Evolutionary conservation across 768 basidiomycete species (phyloP).

Genomic region (Macrocybe gigantea): DNA sequence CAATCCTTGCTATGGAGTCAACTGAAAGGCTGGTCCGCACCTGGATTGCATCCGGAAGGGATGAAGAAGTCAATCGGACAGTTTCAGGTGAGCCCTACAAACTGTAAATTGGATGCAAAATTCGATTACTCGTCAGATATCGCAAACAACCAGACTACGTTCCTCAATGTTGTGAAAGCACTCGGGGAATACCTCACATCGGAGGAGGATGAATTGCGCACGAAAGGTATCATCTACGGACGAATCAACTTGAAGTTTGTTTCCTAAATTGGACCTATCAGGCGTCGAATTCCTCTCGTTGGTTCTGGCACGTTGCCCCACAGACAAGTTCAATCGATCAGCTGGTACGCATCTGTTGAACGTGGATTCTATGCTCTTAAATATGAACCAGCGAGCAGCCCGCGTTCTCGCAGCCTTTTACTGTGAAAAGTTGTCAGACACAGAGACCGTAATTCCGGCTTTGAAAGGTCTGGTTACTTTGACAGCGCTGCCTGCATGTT

Average conservation of each 20-base stretch:
- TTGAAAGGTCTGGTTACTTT: slow-evolving; percentile 71
- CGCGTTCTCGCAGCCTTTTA: slow-evolving; percentile 81
- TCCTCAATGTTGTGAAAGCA: slow-evolving; percentile 79
- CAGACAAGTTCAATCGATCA: slow-evolving; percentile 67
- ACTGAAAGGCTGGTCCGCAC: slow-evolving; percentile 53
- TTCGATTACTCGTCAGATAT: slow-evolving; percentile 25
- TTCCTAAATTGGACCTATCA: slow-evolving; percentile 22
- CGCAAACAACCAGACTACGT: slow-evolving; percentile 46
- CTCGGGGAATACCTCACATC: slow-evolving; percentile 86
- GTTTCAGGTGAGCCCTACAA: slow-evolving; percentile 45
- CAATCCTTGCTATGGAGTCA: slow-evolving; percentile 23
- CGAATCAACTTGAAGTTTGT: slow-evolving; percentile 2
- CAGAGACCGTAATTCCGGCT: slow-evolving; percentile 77
- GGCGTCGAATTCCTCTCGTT: slow-evolving; percentile 82
- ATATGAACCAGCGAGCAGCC: slow-evolving; percentile 38
- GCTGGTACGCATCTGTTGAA: slow-evolving; percentile 51
- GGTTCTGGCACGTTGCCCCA: slow-evolving; percentile 57
- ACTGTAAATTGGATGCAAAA: slow-evolving; percentile 6
- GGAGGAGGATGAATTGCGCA: slow-evolving; percentile 71
- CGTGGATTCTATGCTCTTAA: slow-evolving; percentile 4
- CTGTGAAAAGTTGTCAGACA: slow-evolving; percentile 80
- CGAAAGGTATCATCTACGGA: slow-evolving; percentile 54
- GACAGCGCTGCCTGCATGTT: slow-evolving; percentile 55
- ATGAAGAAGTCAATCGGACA: slow-evolving; percentile 52
- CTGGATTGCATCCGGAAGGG: slow-evolving; percentile 64